A percentile compares a stretch with the other conserved stretches of the same genome.
phyloP scores from a whole-genome alignment of 1,284 basidiomycete species.

The Cryptococcus sp. region DNA sequence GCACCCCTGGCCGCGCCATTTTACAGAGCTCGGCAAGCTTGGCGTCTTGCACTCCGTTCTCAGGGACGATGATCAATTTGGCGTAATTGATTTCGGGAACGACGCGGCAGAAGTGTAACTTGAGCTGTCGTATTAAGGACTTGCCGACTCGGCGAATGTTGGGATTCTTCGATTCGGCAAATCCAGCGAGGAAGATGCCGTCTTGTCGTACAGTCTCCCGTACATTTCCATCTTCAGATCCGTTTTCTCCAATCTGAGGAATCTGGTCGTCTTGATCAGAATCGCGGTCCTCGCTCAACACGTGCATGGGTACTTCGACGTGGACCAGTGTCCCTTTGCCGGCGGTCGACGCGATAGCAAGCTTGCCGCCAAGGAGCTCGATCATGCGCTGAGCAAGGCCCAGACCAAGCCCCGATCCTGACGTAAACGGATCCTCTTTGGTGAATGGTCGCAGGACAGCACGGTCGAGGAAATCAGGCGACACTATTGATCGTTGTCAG shows the following conservation, averaged over 20 bases:
- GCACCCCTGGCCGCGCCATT: constrained; percentile 21
- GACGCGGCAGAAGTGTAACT: constrained; percentile 32
- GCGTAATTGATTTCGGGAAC: constrained; percentile 32
- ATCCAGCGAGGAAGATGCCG: constrained; percentile 33
- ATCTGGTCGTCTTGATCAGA: constrained; percentile 21
- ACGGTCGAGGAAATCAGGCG: constrained; percentile 38
- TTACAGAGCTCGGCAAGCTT: constrained; percentile 21
- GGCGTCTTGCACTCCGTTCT: constrained; percentile 7
- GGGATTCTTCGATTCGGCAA: constrained; percentile 17
- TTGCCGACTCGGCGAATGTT: constrained; percentile 34
- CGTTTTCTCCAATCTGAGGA: constrained; percentile 26
- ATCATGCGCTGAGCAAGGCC: constrained; percentile 50
- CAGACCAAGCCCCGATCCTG: constrained; percentile 44
- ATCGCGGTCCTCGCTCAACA: constrained; percentile 11
- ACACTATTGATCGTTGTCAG: constrained; percentile 36
- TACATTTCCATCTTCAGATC: constrained; percentile 21
- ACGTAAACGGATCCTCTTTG: constrained; percentile 47
- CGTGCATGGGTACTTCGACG: constrained; percentile 44
- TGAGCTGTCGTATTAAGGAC: constrained; percentile 34
- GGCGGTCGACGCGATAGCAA: constrained; percentile 47
- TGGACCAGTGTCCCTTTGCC: constrained; percentile 44
- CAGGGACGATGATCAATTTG: constrained; percentile 32
- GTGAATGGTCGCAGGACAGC: constrained; percentile 44
- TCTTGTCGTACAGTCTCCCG: constrained; percentile 26
- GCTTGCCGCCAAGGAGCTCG: constrained; percentile 48